phyloP scores from a whole-genome alignment of 352 stramenopile species.

The Phytophthora citrophthora region DNA sequence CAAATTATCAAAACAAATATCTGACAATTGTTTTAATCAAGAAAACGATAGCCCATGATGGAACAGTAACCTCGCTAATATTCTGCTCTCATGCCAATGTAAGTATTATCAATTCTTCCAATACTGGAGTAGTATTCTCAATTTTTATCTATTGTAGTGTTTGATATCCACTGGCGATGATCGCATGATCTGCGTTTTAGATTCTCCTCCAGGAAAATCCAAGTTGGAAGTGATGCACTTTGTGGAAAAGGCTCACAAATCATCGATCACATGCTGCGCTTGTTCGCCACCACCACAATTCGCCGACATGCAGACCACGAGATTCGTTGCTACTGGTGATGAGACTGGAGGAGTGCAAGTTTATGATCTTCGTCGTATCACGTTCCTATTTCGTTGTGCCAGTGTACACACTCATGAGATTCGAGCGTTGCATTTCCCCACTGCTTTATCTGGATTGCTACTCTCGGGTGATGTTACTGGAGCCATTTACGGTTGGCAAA shows the following conservation, averaged over 20 bases:
- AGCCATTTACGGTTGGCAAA: conserved; percentile 55
- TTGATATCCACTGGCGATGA: conserved; percentile 70
- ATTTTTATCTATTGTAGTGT: conserved; percentile 40
- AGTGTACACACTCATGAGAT: conserved; percentile 56
- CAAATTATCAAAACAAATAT: too few relatives aligned
- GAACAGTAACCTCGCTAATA: conserved; percentile 59
- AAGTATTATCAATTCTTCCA: conserved; percentile 2
- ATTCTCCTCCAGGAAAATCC: conserved; percentile 49
- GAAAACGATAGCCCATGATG: conserved; percentile 64
- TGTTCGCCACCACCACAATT: conserved; percentile 42
- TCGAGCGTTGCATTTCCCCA: conserved; percentile 58
- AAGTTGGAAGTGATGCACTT: conserved; percentile 66
- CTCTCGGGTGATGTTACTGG: conserved; percentile 57
- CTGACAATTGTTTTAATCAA: conserved; percentile 16
- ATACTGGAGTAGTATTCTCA: neutral
- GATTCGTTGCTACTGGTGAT: conserved; percentile 65
- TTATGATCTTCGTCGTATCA: conserved; percentile 69
- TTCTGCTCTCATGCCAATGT: conserved; percentile 66
- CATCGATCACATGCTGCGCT: conserved; percentile 59
- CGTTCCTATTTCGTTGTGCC: conserved; percentile 57
- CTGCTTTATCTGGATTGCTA: conserved; percentile 36
- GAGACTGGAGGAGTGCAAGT: conserved; percentile 61
- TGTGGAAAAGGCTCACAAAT: conserved; percentile 69
- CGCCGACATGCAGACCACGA: conserved; percentile 13
- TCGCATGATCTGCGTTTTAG: conserved; percentile 59